Base-by-base conservation (phyloP, 495 filamentous ascomycete genomes). In the Aspergillus saccharolyticus region DNA sequence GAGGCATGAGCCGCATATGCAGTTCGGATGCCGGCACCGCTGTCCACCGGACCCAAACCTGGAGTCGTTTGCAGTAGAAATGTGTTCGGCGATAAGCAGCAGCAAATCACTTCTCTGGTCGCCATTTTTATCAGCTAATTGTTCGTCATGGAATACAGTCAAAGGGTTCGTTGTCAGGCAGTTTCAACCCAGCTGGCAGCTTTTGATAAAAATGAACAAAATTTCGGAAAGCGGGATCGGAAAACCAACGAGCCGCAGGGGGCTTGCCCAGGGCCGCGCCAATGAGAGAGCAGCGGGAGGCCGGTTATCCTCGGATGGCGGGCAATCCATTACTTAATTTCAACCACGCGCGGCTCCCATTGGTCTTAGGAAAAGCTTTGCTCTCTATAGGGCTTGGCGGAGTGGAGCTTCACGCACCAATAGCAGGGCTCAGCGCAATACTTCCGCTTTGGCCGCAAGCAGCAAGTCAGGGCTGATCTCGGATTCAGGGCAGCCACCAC, bases 301-400 rank as follows among this genome's bases (percentile, higher is more conserved):
- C 12, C 47, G 47, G 47, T 18, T 50, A 50, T 30, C n/a, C 15
- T 17, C 47, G 47, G 47, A 1, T 2, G 18, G 22, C 47, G 22
- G 15, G 10, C 22, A 33, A 28, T 50, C 47, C 22, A 20, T 50
- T 50, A 50, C 47, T 50, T 50, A 50, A 50, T 50, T 50, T 30
- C 15, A 30, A 50, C 47, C 47, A 14, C 47, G 17, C 1, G 6
- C 47, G 30, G 28, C 47, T 2, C 15, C 28, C 7, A 50, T 50
- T 50, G 47, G 47, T 3, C 12, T 9, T n/a, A n/a, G n/a, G n/a
- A n/a, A n/a, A 25, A 4, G 17, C 14, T n/a, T 30, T 17, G n/a
- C 30, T 17, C 24, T 24, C 24, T n/a, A 9, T 3, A 10, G 22
- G 3, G 22, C 30, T 16, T 24, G 24, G 2, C 22, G 20, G 20